A percentile compares a stretch with the other conserved stretches of the same genome.
These are phyloP conservation scores for Psilocybe sp. DNA, from an alignment of 768 basidiomycete species.

Conservation along the genomic window DNA sequence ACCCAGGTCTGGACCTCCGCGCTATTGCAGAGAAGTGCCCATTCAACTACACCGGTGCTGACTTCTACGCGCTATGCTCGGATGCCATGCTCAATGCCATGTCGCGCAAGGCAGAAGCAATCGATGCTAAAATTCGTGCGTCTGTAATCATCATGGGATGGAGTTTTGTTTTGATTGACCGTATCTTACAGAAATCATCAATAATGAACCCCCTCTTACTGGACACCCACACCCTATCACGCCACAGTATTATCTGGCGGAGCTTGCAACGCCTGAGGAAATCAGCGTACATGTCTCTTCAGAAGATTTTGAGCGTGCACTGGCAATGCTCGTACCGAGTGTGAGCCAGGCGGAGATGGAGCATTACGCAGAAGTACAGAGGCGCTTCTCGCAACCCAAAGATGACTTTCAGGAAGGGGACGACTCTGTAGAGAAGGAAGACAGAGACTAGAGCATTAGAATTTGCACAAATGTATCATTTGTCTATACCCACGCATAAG, in stretches of 20 bases:
- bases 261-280: slow-evolving; percentile 70
- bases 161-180: not conserved
- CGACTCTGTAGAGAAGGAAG: not conserved
- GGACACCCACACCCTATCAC: slow-evolving; percentile 69
- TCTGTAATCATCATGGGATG: not conserved
- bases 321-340: slow-evolving; percentile 71
- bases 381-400: slow-evolving; percentile 51
- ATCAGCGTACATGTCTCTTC: slow-evolving; percentile 71
- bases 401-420: not conserved
- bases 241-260: slow-evolving; percentile 86
- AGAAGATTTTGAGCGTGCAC: slow-evolving; percentile 75
- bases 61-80: slow-evolving; percentile 96
- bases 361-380: slow-evolving; percentile 75
- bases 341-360: slow-evolving; percentile 84
- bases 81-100: slow-evolving; percentile 97
- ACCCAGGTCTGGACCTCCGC: slow-evolving; percentile 61
- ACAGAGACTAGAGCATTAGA: slow-evolving; percentile 3
- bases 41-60: slow-evolving; percentile 95
- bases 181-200: slow-evolving; percentile 37
- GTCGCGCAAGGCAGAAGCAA: slow-evolving; percentile 76
- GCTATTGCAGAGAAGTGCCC: slow-evolving; percentile 72
- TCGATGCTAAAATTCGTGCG: slow-evolving; percentile 76
- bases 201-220: slow-evolving; percentile 39
- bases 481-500: not conserved
- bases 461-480: not conserved